These are phyloP conservation scores for Kwoniella mangroviensis DNA, from an alignment of 768 basidiomycete genomes.

Conservation along the genomic window DNA sequence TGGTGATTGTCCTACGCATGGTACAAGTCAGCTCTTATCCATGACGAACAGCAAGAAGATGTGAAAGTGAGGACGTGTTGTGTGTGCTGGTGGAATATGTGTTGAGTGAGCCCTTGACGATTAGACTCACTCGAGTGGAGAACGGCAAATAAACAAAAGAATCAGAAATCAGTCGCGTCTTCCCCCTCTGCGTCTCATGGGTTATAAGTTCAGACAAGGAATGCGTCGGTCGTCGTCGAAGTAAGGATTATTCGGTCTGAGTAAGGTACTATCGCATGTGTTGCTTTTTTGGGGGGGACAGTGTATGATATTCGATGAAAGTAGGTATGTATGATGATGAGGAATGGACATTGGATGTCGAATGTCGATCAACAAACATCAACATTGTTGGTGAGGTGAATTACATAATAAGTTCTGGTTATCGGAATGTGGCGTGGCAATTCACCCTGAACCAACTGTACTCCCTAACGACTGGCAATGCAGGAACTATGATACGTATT, in stretches of 20 bases:
- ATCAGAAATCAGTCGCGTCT: slow-evolving; percentile 24
- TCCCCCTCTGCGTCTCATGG: background rate
- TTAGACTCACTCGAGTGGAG: slow-evolving; percentile 1
- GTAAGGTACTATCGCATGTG: too few relatives aligned
- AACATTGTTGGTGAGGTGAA: background rate
- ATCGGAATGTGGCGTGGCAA: background rate
- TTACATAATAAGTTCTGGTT: background rate
- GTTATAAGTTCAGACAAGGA: background rate
- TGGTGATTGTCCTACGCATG: background rate
- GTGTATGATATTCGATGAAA: background rate
- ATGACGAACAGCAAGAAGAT: background rate
- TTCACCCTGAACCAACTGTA: background rate
- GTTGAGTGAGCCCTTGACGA: background rate
- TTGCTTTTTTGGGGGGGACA: too few relatives aligned
- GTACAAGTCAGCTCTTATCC: background rate
- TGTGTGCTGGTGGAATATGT: background rate
- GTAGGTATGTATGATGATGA: background rate
- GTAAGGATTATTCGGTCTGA: too few relatives aligned
- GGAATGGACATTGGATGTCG: background rate
- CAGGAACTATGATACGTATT: too few relatives aligned
- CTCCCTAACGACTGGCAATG: too few relatives aligned
- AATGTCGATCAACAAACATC: background rate
- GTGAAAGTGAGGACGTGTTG: background rate
- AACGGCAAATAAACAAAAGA: background rate
- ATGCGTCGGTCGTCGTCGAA: too few relatives aligned